Evolutionary conservation across 2,329 filamentous ascomycete genomes (phyloP), one percentile per base, ranked within the genome.

Genomic region (Elsinoe arachidis): DNA sequence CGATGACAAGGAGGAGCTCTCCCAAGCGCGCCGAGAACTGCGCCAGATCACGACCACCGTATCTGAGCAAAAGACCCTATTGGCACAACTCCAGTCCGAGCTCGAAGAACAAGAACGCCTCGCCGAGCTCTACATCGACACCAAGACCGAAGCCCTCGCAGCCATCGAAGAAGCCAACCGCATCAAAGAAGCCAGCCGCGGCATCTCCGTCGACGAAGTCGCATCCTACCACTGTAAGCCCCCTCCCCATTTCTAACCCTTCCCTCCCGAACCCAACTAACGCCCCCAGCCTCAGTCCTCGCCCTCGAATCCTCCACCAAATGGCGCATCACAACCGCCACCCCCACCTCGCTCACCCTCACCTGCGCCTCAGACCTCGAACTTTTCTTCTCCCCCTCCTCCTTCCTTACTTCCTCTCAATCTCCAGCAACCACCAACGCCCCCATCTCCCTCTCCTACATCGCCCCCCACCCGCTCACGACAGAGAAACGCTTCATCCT

Each of bases 171-270:
- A 90, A 65, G 88, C 91, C 0, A 90, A 96, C 69, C 85, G 84
- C 62, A 78, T 95, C 23, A 82, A 88, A 61, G 90, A 96, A 69
- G 88, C 95, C 66, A 95, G 87, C 68, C 84, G 91, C 55, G 91
- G 92, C 38, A 96, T 91, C 86, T 92, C 86, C 58, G 82, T 85
- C 55, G 84, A 80, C 26, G 93, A 97, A 72, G 88, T 97, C 61
- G 80, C 80, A 61, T 75, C 77, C 38, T 76, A 95, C n/a, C 90
- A 91, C 79, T 81, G 87, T 88, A 78, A 68, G 76, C 66, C 19
- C 15, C 19, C n/a, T 10, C 23, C n/a, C 26, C 30, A n/a, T n/a
- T n/a, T n/a, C n/a, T n/a, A n/a, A n/a, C 19, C 34, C 26, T 9
- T 23, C 21, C 5, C 37, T 11, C 23, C 15, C 2, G 15, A 34